These are phyloP conservation scores for Sporodiniella umbellata DNA, from an alignment of 371 early-diverging fungal species.

Conservation along the genomic window DNA sequence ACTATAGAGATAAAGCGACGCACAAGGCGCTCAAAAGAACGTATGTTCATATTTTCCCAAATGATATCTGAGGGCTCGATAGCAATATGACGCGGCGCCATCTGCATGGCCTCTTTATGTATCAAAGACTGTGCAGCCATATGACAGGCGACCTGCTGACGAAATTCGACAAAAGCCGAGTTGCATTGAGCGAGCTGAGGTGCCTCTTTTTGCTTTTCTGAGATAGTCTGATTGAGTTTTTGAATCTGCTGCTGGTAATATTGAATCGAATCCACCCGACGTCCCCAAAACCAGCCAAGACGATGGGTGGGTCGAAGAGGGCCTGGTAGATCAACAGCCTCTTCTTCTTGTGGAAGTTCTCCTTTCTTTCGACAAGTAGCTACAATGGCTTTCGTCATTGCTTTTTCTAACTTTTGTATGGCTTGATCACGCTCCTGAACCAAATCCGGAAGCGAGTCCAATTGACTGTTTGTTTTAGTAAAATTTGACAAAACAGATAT, in stretches of 20 bases:
- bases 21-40: slow-evolving; percentile 50
- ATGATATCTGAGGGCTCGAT: slow-evolving; percentile 76
- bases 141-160: slow-evolving; percentile 78
- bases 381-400: slow-evolving; percentile 48
- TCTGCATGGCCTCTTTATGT: slow-evolving; percentile 61
- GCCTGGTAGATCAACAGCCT: slow-evolving; percentile 29
- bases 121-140: slow-evolving; percentile 75
- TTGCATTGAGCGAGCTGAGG: slow-evolving; percentile 29
- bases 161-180: slow-evolving; percentile 82
- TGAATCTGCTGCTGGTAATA: slow-evolving; percentile 53
- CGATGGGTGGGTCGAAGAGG: slow-evolving; percentile 61
- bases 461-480: too few relatives aligned
- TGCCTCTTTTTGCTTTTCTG: slow-evolving; percentile 25
- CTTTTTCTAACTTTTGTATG: slow-evolving; percentile 47
- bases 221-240: slow-evolving; percentile 53
- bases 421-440: slow-evolving; percentile 57
- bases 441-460: slow-evolving; percentile 49
- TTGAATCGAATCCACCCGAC: slow-evolving; percentile 68
- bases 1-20: slow-evolving; percentile 51
- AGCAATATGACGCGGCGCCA: slow-evolving; percentile 65
- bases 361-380: too few relatives aligned
- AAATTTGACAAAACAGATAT: too few relatives aligned
- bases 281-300: slow-evolving; percentile 42
- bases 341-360: slow-evolving; percentile 33
- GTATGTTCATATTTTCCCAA: slow-evolving; percentile 79